phyloP scores from a whole-genome alignment of 768 basidiomycete genomes.

The Ramaria sp. region DNA sequence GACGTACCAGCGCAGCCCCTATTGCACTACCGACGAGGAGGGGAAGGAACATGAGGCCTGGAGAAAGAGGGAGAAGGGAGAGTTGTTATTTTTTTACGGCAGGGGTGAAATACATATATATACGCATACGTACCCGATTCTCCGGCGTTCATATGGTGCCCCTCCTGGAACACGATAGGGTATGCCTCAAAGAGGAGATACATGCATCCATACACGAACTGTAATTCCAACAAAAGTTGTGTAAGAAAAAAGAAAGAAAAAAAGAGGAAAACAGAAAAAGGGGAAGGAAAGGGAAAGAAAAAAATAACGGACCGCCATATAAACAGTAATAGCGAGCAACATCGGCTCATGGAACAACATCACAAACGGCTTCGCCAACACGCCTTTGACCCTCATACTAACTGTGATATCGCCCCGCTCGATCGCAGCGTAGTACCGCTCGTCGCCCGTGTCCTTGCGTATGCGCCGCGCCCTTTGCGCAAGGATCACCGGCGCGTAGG shows the following conservation, averaged over 20 bases:
- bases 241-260: too few species aligned
- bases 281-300: too few species aligned
- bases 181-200: constrained; percentile 21
- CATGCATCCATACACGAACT: constrained; percentile 40
- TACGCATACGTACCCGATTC: constrained; percentile 31
- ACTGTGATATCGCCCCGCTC: constrained; percentile 10
- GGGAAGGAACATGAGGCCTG: constrained; percentile 43
- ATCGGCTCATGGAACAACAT: constrained; percentile 44
- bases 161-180: constrained; percentile 20
- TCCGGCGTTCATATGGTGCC: constrained; percentile 37
- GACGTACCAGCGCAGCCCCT: constrained; percentile 15
- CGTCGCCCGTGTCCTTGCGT: constrained; percentile 30
- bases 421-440: constrained; percentile 22
- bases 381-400: constrained; percentile 1
- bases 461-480: constrained; percentile 33
- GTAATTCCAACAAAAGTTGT: constrained; percentile 29
- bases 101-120: too few species aligned
- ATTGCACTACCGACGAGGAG: constrained; percentile 40
- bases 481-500: constrained; percentile 53
- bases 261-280: too few species aligned
- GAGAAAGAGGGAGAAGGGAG: too few species aligned
- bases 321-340: constrained; percentile 23
- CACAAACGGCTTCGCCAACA: constrained; percentile 32
- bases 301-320: constrained; percentile 22
- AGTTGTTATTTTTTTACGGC: too few species aligned